Base-by-base conservation (phyloP, 495 filamentous ascomycete species). In the Hypoxylon subgilvum region DNA sequence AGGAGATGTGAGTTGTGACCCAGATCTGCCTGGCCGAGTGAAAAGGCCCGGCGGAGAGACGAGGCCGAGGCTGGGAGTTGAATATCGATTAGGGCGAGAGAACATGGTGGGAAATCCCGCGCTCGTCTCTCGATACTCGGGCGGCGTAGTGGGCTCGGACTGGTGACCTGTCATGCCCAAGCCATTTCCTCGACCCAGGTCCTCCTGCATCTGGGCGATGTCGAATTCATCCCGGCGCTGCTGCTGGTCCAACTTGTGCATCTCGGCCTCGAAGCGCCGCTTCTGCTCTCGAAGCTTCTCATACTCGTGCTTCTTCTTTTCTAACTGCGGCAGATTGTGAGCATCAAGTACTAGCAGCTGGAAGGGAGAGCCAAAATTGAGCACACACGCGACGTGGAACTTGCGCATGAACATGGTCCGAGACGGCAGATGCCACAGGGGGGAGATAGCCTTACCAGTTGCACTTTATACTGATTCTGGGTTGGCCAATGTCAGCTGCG, bases 131-230 rank as follows among this genome's bases (percentile, higher is more conserved):
- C 84, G 87, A 69, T 91, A 90, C 70, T 97, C 94, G 14, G 94
- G 94, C n/a, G 94, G 94, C 13, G 95, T 98, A 9, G 94, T 96
- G 6, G 93, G 93, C 74, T 97, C 92, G 45, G 91, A 93, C 71
- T 90, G 86, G 51, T 90, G 87, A 28, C 89, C 89, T 54, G 82
- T 73, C 27, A 67, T 65, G 28, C 70, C 57, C 27, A 63, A 35
- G 6, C 57, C 64, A 18, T 61, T 61, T 36, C 58, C 57, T 70
- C 82, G 72, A 61, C 84, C 75, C 57, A 97, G 75, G 47, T 91
- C 88, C 62, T 89, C 85, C 52, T 88, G 86, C 70, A 97, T 86
- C 70, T 86, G 83, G 21, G 85, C 84, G 68, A 96, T 86, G 65
- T 96, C 90, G 42, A 84, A 82, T 68, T 91, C 90, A 63, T 94